These are phyloP conservation scores for Vigna trinervia DNA, from an alignment of 306 rosid species.

Conservation along the genomic window DNA sequence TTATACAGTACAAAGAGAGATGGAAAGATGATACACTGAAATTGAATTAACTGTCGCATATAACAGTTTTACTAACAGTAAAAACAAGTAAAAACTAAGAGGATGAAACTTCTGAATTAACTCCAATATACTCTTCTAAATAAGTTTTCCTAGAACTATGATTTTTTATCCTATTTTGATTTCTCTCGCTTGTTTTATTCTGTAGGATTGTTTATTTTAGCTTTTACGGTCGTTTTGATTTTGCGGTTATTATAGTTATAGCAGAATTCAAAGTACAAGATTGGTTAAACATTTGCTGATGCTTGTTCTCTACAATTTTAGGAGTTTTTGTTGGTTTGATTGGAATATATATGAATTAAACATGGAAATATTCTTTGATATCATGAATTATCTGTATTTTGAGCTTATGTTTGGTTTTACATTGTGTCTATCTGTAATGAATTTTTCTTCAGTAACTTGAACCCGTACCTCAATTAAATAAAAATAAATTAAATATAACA, in stretches of 20 bases:
- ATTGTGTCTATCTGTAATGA: slow-evolving; percentile 7
- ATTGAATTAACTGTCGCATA: no score
- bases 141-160: no score
- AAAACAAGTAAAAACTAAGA: no score
- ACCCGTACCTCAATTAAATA: no score
- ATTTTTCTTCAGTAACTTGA: no score
- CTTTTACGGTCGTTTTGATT: slow-evolving; percentile 3
- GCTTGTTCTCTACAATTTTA: slow-evolving; percentile 33
- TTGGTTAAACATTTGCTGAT: slow-evolving; percentile 29
- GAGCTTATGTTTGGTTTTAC: slow-evolving; percentile 22
- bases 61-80: no score
- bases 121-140: no score
- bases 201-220: neutral
- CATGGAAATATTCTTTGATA: slow-evolving; percentile 17
- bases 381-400: slow-evolving; percentile 24
- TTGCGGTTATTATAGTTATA: neutral
- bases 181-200: neutral
- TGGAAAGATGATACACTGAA: no score
- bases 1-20: no score
- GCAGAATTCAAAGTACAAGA: slow-evolving; percentile 4
- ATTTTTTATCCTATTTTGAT: no score
- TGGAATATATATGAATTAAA: slow-evolving; percentile 27
- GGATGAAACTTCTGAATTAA: no score
- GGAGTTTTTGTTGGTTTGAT: slow-evolving; percentile 25
- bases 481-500: no score